phyloP scores from a whole-genome alignment of 2,329 filamentous ascomycete genomes.

The Colletotrichum truncatum region DNA sequence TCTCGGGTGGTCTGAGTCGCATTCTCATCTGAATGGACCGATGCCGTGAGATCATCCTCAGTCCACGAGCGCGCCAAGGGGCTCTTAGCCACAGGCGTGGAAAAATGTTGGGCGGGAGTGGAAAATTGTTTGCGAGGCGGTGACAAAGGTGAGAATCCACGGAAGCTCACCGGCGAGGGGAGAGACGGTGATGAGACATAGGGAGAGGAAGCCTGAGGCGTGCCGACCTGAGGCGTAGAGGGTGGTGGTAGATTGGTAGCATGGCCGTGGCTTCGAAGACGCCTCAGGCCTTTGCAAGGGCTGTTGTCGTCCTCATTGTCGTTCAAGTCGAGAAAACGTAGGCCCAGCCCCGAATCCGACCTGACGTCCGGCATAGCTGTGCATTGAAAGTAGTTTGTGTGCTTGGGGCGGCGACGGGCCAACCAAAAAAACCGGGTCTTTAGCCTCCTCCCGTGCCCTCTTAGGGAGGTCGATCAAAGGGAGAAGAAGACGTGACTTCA shows the following conservation, averaged over 20 bases:
- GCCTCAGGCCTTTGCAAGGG: conserved; percentile 27
- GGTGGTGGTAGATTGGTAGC: background rate
- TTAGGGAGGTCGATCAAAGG: conserved; percentile 10
- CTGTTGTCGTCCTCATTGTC: conserved; percentile 28
- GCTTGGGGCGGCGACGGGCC: conserved; percentile 21
- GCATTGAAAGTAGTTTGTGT: conserved; percentile 24
- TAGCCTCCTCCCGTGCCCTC: conserved; percentile 9
- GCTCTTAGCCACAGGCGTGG: conserved; percentile 32
- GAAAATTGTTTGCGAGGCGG: conserved; percentile 41
- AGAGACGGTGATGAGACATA: conserved; percentile 34
- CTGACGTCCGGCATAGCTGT: conserved; percentile 26
- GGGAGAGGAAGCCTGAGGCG: conserved; percentile 28
- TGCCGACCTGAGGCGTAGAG: conserved; percentile 6
- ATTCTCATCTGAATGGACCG: conserved; percentile 23
- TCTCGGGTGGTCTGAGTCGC: conserved; percentile 41
- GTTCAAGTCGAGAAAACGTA: conserved; percentile 30
- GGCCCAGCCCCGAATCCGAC: conserved; percentile 31
- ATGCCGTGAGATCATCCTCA: conserved; percentile 32
- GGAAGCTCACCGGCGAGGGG: conserved; percentile 37
- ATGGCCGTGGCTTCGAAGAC: conserved; percentile 17
- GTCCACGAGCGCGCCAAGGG: conserved; percentile 28
- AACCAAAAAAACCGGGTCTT: conserved; percentile 30
- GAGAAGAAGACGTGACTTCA: conserved; percentile 10
- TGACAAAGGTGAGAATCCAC: conserved; percentile 42
- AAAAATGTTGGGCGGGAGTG: conserved; percentile 35